phyloP scores from a whole-genome alignment of 352 stramenopile genomes.

The Phytophthora europaea region DNA sequence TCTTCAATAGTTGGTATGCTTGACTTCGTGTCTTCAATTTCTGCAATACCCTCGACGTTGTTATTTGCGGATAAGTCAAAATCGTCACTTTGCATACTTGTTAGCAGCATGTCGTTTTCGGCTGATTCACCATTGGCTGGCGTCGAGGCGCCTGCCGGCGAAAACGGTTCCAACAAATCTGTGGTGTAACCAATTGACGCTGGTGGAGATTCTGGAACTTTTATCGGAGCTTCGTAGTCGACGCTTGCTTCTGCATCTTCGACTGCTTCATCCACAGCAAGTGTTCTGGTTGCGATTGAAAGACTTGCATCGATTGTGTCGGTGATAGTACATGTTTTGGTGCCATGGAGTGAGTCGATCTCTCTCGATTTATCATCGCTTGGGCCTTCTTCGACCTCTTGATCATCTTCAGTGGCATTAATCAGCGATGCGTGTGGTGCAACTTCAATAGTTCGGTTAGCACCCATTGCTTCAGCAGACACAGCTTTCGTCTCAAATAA shows the following conservation, averaged over 20 bases:
- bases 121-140: neutral
- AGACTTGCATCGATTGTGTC: constrained; percentile 2
- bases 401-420: neutral
- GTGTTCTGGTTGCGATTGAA: neutral
- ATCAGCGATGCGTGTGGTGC: neutral
- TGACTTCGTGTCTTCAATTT: constrained; percentile 9
- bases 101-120: constrained; percentile 34
- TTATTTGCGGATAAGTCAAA: constrained; percentile 28
- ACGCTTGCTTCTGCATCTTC: neutral
- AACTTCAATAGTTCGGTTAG: constrained; percentile 6
- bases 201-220: neutral
- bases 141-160: constrained; percentile 6
- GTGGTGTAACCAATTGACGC: constrained; percentile 8
- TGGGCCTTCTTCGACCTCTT: neutral
- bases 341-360: neutral
- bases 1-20: neutral
- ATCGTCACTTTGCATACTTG: constrained; percentile 44
- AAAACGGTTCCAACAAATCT: constrained; percentile 12
- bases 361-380: neutral
- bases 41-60: neutral
- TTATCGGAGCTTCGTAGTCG: neutral
- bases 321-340: neutral
- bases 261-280: neutral
- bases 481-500: constrained; percentile 8
- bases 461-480: neutral